Conservation (phyloP, 345 rosid species). For the Noccaea caerulescens region DNA sequence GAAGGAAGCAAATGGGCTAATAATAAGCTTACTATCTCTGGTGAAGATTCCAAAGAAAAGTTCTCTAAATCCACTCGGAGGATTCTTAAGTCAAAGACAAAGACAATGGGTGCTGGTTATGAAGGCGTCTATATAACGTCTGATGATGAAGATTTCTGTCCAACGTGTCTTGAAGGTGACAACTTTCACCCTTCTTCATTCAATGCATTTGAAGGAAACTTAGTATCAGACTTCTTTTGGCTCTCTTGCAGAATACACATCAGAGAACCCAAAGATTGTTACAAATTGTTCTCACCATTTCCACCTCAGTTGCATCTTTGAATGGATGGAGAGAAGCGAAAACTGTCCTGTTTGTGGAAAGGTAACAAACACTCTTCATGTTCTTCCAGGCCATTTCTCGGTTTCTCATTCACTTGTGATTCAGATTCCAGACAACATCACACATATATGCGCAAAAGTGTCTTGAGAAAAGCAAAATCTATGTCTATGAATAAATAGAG, state of each 20-base stretch:
- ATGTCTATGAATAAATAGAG: not conserved
- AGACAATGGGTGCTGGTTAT: slow-evolving; percentile 46
- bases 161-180: slow-evolving; percentile 98
- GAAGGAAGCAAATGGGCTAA: slow-evolving; percentile 67
- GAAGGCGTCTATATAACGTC: slow-evolving; percentile 57
- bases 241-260: slow-evolving; percentile 69
- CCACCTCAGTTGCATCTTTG: slow-evolving; percentile 97
- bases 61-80: slow-evolving; percentile 56
- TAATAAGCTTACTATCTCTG: slow-evolving; percentile 47
- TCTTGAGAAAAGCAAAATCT: not conserved
- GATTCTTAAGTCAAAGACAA: slow-evolving; percentile 56
- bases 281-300: slow-evolving; percentile 95
- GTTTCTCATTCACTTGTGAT: not conserved
- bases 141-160: slow-evolving; percentile 95
- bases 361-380: slow-evolving; percentile 54
- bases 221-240: not conserved
- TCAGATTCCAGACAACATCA: not conserved
- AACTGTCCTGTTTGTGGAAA: slow-evolving; percentile 95
- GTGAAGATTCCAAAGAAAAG: slow-evolving; percentile 67
- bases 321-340: slow-evolving; percentile 99
- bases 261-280: slow-evolving; percentile 90
- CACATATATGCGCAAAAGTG: not conserved
- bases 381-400: slow-evolving; percentile 13
- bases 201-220: slow-evolving; percentile 26
- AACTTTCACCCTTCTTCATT: not conserved